Percentiles rank a stretch among this genome's conserved stretches.
Evolutionary conservation across 176 grass and related monocot genomes (phyloP).

Genomic region (Pontederia crassipes): DNA sequence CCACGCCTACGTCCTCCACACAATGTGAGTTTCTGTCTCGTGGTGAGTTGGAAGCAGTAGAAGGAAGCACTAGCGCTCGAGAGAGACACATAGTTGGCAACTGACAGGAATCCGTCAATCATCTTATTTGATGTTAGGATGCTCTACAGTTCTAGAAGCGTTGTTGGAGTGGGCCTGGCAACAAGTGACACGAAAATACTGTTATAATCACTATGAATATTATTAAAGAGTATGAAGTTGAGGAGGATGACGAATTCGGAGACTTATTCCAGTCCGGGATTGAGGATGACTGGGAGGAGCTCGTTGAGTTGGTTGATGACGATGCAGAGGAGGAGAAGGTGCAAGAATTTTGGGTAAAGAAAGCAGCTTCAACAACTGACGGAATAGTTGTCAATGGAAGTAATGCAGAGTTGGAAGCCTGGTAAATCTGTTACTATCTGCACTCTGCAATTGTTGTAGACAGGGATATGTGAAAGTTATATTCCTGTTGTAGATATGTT

Average conservation of each 20-base stretch:
- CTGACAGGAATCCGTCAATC: too few species aligned
- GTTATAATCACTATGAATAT: too few species aligned
- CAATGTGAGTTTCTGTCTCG: too few species aligned
- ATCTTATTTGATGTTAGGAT: too few species aligned
- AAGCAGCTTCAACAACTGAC: slow-evolving; percentile 14
- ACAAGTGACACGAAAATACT: too few species aligned
- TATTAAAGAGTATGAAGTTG: slow-evolving; percentile 17
- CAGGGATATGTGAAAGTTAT: background rate
- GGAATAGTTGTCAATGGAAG: slow-evolving; percentile 35
- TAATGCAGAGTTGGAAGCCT: slow-evolving; percentile 39
- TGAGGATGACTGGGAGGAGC: slow-evolving; percentile 59
- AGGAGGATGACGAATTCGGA: slow-evolving; percentile 44
- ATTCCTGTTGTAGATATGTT: too few species aligned
- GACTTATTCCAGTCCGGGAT: slow-evolving; percentile 41
- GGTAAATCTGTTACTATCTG: slow-evolving; percentile 26
- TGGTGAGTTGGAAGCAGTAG: too few species aligned
- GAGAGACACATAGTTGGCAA: too few species aligned
- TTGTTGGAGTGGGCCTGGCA: too few species aligned
- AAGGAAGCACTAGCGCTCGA: too few species aligned
- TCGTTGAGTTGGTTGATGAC: slow-evolving; percentile 17
- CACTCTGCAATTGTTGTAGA: background rate
- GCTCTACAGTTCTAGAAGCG: too few species aligned
- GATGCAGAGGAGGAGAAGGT: slow-evolving; percentile 29
- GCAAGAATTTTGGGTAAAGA: slow-evolving; percentile 83
- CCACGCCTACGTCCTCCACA: too few species aligned